Conservation (phyloP, 2,329 filamentous ascomycete genomes). For the Paecilomyces dactylethromorphus region DNA sequence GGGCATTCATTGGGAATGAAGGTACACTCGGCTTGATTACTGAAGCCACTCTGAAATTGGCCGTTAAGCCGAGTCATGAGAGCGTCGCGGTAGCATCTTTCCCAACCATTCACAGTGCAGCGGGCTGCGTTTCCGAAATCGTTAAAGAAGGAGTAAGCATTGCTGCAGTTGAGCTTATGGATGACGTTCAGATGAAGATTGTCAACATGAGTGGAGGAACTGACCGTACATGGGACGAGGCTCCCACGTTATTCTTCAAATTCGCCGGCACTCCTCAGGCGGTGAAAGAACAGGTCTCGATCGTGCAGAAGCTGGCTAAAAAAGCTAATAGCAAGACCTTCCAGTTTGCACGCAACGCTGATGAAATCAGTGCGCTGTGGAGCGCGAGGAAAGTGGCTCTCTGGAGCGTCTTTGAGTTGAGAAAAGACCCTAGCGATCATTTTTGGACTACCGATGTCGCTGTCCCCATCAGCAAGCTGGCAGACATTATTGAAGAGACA, state of each 20-base stretch:
- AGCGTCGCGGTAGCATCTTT: slow-evolving; percentile 74
- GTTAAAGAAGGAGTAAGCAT: slow-evolving; percentile 67
- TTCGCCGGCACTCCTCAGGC: slow-evolving; percentile 63
- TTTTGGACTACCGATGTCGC: slow-evolving; percentile 81
- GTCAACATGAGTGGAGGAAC: slow-evolving; percentile 64
- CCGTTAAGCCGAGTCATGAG: slow-evolving; percentile 69
- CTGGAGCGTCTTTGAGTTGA: slow-evolving; percentile 64
- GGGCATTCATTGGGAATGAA: slow-evolving; percentile 83
- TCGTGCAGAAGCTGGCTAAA: slow-evolving; percentile 59
- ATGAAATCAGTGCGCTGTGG: slow-evolving; percentile 74
- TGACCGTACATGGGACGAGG: slow-evolving; percentile 64
- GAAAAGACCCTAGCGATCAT: neutral
- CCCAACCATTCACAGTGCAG: slow-evolving; percentile 61
- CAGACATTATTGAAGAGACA: slow-evolving; percentile 72
- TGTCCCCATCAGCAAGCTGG: slow-evolving; percentile 67
- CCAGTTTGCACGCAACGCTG: slow-evolving; percentile 64
- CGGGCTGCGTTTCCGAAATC: slow-evolving; percentile 71
- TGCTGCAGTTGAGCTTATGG: slow-evolving; percentile 79
- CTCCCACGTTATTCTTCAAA: slow-evolving; percentile 78
- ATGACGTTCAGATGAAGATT: slow-evolving; percentile 79
- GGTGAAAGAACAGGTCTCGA: slow-evolving; percentile 71
- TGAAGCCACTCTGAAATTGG: slow-evolving; percentile 82
- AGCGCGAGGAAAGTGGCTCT: slow-evolving; percentile 76
- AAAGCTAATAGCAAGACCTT: slow-evolving; percentile 59
- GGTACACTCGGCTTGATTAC: slow-evolving; percentile 87